Percentiles rank a stretch among this genome's conserved stretches.
Evolutionary conservation across 768 basidiomycete species (phyloP).

Genomic region (Mycena maculata): DNA sequence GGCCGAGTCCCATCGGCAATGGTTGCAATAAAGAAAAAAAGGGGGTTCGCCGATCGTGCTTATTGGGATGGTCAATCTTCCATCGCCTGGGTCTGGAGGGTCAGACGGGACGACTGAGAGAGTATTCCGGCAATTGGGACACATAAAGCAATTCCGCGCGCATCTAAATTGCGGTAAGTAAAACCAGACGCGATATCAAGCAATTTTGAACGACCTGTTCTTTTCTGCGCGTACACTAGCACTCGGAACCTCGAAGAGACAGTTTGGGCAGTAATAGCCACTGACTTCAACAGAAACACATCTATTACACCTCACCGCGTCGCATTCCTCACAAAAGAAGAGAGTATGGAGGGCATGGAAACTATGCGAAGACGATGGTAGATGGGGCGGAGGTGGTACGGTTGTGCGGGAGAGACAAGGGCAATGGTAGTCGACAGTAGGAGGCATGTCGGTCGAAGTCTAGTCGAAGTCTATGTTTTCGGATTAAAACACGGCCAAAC

Average conservation of each 20-base stretch:
- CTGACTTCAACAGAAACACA: slow-evolving; percentile 95
- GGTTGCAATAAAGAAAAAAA: slow-evolving; percentile 91
- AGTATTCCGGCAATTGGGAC: slow-evolving; percentile 92
- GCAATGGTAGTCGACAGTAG: slow-evolving; percentile 68
- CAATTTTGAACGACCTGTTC: slow-evolving; percentile 73
- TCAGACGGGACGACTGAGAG: slow-evolving; percentile 93
- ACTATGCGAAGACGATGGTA: slow-evolving; percentile 80
- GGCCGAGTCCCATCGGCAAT: slow-evolving; percentile 95
- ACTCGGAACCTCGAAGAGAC: slow-evolving; percentile 97
- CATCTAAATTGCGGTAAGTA: slow-evolving; percentile 67
- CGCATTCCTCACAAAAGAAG: slow-evolving; percentile 99
- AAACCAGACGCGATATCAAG: not conserved
- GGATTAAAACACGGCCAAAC: too few relatives aligned
- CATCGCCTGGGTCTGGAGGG: slow-evolving; percentile 72
- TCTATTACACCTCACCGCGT: slow-evolving; percentile 91
- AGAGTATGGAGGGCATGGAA: slow-evolving; percentile 88
- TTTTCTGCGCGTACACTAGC: slow-evolving; percentile 99
- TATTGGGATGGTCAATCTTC: slow-evolving; percentile 62
- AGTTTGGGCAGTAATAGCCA: slow-evolving; percentile 98
- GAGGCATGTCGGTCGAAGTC: too few relatives aligned
- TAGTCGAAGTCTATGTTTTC: too few relatives aligned
- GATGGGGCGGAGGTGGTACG: slow-evolving; percentile 78
- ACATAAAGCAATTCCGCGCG: slow-evolving; percentile 97
- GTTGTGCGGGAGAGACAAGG: slow-evolving; percentile 72
- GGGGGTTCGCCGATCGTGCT: slow-evolving; percentile 84